phyloP scores from a whole-genome alignment of 2,329 filamentous ascomycete genomes.

The Colletotrichum shisoi region DNA sequence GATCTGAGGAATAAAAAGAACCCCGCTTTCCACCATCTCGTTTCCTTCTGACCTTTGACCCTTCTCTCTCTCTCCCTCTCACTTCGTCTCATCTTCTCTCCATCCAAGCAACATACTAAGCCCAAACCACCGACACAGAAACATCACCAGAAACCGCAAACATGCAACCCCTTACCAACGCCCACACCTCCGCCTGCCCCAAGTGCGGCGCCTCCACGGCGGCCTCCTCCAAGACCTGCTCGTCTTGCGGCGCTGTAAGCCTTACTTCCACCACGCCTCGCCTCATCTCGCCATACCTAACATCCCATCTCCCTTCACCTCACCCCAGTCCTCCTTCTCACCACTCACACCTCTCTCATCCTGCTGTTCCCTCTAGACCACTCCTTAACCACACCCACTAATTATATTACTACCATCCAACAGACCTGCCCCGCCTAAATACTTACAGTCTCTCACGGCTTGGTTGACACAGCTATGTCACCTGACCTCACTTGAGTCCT shows the following conservation, averaged over 20 bases:
- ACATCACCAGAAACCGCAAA: conserved; percentile 24
- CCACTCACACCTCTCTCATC: conserved; percentile 2
- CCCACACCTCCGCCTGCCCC: conserved; percentile 58
- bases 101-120: background rate
- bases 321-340: background rate
- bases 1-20: conserved; percentile 16
- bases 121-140: conserved; percentile 7
- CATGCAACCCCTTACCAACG: conserved; percentile 48
- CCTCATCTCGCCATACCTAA: conserved; percentile 2
- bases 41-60: conserved; percentile 1
- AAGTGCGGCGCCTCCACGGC: conserved; percentile 62
- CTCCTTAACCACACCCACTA: background rate
- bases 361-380: background rate
- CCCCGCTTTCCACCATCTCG: conserved; percentile 21
- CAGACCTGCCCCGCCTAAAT: conserved; percentile 48
- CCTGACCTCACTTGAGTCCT: background rate
- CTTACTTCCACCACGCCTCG: conserved; percentile 10
- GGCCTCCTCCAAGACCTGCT: conserved; percentile 61
- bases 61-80: background rate
- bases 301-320: conserved; percentile 2
- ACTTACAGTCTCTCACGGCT: background rate
- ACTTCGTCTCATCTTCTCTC: conserved; percentile 9
- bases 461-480: background rate
- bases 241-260: conserved; percentile 65
- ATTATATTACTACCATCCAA: conserved; percentile 2